A percentile compares a stretch with the other conserved stretches of the same genome.
Evolutionary conservation across 768 basidiomycete genomes (phyloP).

Genomic region (Tremella fuciformis): DNA sequence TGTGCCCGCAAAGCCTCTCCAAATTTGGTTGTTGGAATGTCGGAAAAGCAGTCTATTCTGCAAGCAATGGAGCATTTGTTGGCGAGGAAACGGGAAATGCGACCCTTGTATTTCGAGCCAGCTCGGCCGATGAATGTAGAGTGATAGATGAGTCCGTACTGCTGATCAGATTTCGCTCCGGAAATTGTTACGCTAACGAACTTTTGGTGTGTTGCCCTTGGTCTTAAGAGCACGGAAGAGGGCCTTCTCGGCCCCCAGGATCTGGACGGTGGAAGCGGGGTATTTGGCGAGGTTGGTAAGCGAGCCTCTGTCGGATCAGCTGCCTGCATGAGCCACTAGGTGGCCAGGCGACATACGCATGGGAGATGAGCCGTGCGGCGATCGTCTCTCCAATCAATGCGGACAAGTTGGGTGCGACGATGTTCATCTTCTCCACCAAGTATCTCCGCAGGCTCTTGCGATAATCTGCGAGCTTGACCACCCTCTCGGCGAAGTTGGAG

Average conservation of each 20-base stretch:
- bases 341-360: constrained; percentile 58
- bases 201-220: constrained; percentile 97
- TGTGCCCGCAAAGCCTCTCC: constrained; percentile 90
- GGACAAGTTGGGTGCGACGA: constrained; percentile 88
- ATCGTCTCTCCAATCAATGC: constrained; percentile 88
- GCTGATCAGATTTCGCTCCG: constrained; percentile 7
- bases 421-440: constrained; percentile 94
- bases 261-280: constrained; percentile 96
- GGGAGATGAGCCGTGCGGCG: constrained; percentile 86
- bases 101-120: constrained; percentile 88
- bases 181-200: constrained; percentile 39
- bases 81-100: constrained; percentile 96
- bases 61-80: constrained; percentile 98
- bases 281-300: constrained; percentile 97
- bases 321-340: background rate
- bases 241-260: constrained; percentile 96
- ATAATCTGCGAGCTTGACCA: constrained; percentile 89
- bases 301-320: constrained; percentile 59
- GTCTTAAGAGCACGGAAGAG: constrained; percentile 96
- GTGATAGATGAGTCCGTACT: constrained; percentile 98
- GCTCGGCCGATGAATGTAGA: constrained; percentile 95
- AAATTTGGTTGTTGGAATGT: constrained; percentile 77
- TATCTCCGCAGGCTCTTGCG: constrained; percentile 84
- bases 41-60: constrained; percentile 87
- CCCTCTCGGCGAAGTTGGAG: constrained; percentile 80